phyloP scores from a whole-genome alignment of 2,329 filamentous ascomycete species.

The Cladobotryum protrusum region DNA sequence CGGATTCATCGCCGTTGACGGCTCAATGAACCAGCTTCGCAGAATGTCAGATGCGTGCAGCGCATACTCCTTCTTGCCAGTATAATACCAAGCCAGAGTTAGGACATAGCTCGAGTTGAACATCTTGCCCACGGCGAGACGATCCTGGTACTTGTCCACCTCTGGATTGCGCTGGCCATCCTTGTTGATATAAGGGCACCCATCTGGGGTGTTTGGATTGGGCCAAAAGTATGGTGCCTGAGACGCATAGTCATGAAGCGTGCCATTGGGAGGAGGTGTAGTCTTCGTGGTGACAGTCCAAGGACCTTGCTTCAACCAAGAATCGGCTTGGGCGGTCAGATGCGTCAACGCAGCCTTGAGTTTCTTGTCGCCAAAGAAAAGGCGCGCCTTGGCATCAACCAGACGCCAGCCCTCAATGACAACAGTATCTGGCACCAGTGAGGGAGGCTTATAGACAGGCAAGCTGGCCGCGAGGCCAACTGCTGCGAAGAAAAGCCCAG shows the following conservation, averaged over 20 bases:
- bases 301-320: slow-evolving; percentile 21
- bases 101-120: slow-evolving; percentile 21
- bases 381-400: slow-evolving; percentile 5
- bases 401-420: slow-evolving; percentile 10
- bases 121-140: slow-evolving; percentile 17
- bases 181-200: slow-evolving; percentile 20
- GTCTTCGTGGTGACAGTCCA: slow-evolving; percentile 18
- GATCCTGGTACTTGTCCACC: slow-evolving; percentile 17
- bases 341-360: slow-evolving; percentile 6
- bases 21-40: slow-evolving; percentile 21
- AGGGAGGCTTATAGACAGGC: not conserved
- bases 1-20: slow-evolving; percentile 20
- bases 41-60: slow-evolving; percentile 19
- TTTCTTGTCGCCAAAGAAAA: not conserved
- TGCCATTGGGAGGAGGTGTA: slow-evolving; percentile 9
- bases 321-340: slow-evolving; percentile 15
- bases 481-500: not conserved
- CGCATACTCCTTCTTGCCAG: slow-evolving; percentile 18
- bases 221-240: slow-evolving; percentile 13
- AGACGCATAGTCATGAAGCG: slow-evolving; percentile 11
- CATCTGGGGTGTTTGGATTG: slow-evolving; percentile 8
- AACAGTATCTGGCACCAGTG: slow-evolving; percentile 3
- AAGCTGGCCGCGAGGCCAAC: not conserved
- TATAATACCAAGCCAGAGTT: slow-evolving; percentile 23
- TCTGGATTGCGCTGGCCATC: slow-evolving; percentile 23